phyloP scores from a whole-genome alignment of 768 basidiomycete genomes.

The Amanita thiersii region DNA sequence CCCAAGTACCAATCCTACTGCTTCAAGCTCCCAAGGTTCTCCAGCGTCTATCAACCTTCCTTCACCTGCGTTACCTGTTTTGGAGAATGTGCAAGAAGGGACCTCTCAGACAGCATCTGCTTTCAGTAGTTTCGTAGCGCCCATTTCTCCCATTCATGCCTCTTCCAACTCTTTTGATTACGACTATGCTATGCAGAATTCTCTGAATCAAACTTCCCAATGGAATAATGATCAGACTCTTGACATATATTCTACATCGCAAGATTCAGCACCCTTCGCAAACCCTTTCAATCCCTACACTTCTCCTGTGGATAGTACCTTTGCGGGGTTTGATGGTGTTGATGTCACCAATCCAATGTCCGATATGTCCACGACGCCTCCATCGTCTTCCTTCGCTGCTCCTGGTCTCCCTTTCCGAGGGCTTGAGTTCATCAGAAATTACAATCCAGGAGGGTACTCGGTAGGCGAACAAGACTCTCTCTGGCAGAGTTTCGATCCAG shows the following conservation, averaged over 20 bases:
- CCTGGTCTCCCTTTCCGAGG: slow-evolving; percentile 79
- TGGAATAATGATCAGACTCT: slow-evolving; percentile 38
- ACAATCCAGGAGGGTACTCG: slow-evolving; percentile 45
- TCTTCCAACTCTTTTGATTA: slow-evolving; percentile 52
- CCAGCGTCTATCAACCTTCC: slow-evolving; percentile 67
- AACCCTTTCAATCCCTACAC: slow-evolving; percentile 35
- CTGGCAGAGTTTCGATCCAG: slow-evolving; percentile 63
- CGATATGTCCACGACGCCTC: slow-evolving; percentile 49
- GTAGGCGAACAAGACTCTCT: slow-evolving; percentile 40
- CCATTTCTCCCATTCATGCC: slow-evolving; percentile 44
- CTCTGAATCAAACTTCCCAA: slow-evolving; percentile 28
- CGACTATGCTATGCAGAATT: slow-evolving; percentile 35
- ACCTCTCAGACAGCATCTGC: slow-evolving; percentile 46
- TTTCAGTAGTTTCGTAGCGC: slow-evolving; percentile 36
- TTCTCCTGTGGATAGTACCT: slow-evolving; percentile 31
- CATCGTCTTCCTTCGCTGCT: slow-evolving; percentile 57
- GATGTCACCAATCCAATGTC: slow-evolving; percentile 28
- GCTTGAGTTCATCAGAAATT: slow-evolving; percentile 78
- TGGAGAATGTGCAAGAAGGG: slow-evolving; percentile 42
- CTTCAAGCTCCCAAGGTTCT: slow-evolving; percentile 63
- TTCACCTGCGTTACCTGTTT: slow-evolving; percentile 52
- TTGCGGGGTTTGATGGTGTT: slow-evolving; percentile 29
- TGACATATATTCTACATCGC: slow-evolving; percentile 35
- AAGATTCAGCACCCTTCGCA: slow-evolving; percentile 37
- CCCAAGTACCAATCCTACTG: slow-evolving; percentile 33